These are phyloP conservation scores for Pichia insulana DNA, from an alignment of 805 yeast species.

Conservation along the genomic window DNA sequence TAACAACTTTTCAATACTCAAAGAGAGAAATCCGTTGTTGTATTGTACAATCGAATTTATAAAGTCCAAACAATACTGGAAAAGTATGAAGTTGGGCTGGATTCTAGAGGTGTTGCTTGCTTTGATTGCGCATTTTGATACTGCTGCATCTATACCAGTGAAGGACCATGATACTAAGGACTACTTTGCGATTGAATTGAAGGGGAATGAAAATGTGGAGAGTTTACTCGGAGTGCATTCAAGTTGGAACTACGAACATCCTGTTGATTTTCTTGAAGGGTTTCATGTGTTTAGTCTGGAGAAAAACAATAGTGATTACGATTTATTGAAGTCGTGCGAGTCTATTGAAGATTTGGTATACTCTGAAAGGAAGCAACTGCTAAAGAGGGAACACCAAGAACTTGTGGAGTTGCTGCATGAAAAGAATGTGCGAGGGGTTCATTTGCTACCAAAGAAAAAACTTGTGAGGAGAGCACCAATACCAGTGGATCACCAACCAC, in stretches of 20 bases:
- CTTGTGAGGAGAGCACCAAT: slow-evolving; percentile 55
- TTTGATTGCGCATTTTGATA: not conserved
- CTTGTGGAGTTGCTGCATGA: slow-evolving; percentile 23
- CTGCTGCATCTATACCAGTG: not conserved
- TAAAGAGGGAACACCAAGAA: slow-evolving; percentile 14
- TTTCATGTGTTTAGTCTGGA: slow-evolving; percentile 59
- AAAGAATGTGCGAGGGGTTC: slow-evolving; percentile 38
- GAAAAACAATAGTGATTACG: slow-evolving; percentile 29
- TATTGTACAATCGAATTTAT: too few species aligned
- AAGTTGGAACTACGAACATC: slow-evolving; percentile 53
- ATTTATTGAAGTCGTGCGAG: slow-evolving; percentile 30
- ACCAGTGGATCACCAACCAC: slow-evolving; percentile 18
- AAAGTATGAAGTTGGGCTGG: too few species aligned
- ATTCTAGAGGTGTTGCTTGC: not conserved
- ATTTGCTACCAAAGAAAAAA: slow-evolving; percentile 43
- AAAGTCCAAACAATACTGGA: too few species aligned
- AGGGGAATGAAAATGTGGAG: not conserved
- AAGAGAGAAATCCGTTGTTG: too few species aligned
- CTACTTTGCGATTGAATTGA: slow-evolving; percentile 7
- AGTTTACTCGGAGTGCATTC: slow-evolving; percentile 34
- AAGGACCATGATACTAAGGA: slow-evolving; percentile 7
- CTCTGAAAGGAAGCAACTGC: not conserved
- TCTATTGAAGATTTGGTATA: slow-evolving; percentile 14
- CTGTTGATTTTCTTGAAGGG: slow-evolving; percentile 48
- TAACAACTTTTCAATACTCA: too few species aligned